Evolutionary conservation across 805 yeast species (phyloP).

Genomic region (Kodamaea kakaduensis): DNA sequence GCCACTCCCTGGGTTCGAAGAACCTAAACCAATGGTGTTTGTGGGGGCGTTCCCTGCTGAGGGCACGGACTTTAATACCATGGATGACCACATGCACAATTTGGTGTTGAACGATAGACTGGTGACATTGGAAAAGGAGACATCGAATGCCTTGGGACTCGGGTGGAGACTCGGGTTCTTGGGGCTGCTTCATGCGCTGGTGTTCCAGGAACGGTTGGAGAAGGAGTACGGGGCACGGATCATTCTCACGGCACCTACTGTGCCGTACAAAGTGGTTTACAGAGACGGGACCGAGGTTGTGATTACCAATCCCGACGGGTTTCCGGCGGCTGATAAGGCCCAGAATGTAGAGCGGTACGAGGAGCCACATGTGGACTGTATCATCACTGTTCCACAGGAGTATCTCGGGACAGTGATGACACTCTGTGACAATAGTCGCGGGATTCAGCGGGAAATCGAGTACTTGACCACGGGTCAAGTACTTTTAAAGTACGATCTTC

Average conservation of each 20-base stretch:
- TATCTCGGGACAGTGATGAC: constrained; percentile 84
- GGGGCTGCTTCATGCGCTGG: constrained; percentile 93
- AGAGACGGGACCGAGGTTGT: constrained; percentile 59
- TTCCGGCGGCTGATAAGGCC: constrained; percentile 61
- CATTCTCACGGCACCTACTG: constrained; percentile 93
- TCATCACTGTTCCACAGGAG: constrained; percentile 88
- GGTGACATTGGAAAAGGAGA: constrained; percentile 83
- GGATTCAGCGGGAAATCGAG: constrained; percentile 73
- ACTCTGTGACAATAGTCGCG: constrained; percentile 80
- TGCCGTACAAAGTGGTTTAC: constrained; percentile 78
- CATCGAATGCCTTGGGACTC: constrained; percentile 91
- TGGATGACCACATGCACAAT: constrained; percentile 88
- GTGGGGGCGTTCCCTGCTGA: constrained; percentile 98
- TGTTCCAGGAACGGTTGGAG: constrained; percentile 85
- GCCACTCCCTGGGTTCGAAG: constrained; percentile 92
- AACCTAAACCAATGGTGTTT: constrained; percentile 96
- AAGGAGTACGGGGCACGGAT: constrained; percentile 92
- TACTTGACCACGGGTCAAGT: constrained; percentile 80
- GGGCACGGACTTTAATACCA: constrained; percentile 79
- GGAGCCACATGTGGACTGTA: constrained; percentile 89
- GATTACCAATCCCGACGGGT: constrained; percentile 88
- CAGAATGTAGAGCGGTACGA: constrained; percentile 48
- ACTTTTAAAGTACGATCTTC: constrained; percentile 71
- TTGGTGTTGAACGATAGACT: constrained; percentile 89
- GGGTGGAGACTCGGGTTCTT: constrained; percentile 97